Percentiles rank a stretch among this genome's conserved stretches.
phyloP scores from a whole-genome alignment of 73 alveolate species.

The Tetrahymena borealis region DNA sequence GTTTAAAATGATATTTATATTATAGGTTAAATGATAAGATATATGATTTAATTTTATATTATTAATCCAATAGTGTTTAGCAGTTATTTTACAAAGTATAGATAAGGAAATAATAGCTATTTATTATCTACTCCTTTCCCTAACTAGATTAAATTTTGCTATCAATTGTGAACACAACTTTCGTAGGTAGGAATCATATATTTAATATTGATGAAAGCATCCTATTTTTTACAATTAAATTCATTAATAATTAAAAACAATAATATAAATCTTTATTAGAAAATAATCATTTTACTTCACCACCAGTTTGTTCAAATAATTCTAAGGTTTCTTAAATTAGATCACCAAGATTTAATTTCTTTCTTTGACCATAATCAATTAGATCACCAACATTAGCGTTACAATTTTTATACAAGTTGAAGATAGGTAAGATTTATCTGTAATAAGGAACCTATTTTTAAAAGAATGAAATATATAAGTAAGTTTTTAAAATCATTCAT shows the following conservation, averaged over 20 bases:
- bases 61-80: too few species aligned
- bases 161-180: slow-evolving; percentile 84
- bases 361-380: slow-evolving; percentile 96
- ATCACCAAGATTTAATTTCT: slow-evolving; percentile 85
- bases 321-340: slow-evolving; percentile 93
- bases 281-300: too few species aligned
- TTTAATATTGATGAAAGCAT: slow-evolving; percentile 99
- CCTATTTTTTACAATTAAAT: slow-evolving; percentile 38
- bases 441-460: slow-evolving; percentile 90
- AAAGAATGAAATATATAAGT: not conserved
- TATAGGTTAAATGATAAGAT: too few species aligned
- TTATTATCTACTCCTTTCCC: not conserved
- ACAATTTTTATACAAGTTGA: slow-evolving; percentile 90
- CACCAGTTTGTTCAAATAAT: slow-evolving; percentile 93
- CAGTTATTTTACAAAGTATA: not conserved
- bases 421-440: slow-evolving; percentile 96
- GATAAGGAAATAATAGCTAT: not conserved
- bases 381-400: slow-evolving; percentile 91
- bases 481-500: slow-evolving; percentile 94
- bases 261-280: not conserved
- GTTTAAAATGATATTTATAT: too few species aligned
- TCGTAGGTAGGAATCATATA: slow-evolving; percentile 99
- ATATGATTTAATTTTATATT: too few species aligned
- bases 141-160: too few species aligned
- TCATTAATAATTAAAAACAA: not conserved